A percentile compares a stretch with the other conserved stretches of the same genome.
These are phyloP conservation scores for Plasmodium vivax DNA, from an alignment of 169 alveolate species.

Conservation along the genomic window DNA sequence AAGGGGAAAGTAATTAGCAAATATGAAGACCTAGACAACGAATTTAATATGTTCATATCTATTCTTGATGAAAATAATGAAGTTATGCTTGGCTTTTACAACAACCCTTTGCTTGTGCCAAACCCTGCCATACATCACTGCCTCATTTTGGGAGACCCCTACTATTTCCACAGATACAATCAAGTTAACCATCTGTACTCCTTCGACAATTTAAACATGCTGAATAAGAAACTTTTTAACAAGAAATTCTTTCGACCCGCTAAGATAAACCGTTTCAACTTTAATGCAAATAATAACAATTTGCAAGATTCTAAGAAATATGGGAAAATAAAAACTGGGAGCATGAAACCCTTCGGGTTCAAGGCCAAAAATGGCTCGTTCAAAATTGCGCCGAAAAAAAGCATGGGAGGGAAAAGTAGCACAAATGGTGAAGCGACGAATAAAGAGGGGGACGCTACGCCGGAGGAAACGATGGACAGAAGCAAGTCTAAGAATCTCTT, in stretches of 20 bases:
- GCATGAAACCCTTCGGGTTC: not conserved
- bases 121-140: slow-evolving; percentile 84
- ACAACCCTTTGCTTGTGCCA: slow-evolving; percentile 83
- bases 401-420: not conserved
- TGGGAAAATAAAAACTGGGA: not conserved
- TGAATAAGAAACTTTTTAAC: not conserved
- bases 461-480: not conserved
- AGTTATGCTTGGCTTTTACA: slow-evolving; percentile 78
- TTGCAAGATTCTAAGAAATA: not conserved
- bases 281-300: not conserved
- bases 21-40: slow-evolving; percentile 42
- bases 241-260: not conserved
- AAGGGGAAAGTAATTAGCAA: slow-evolving; percentile 79
- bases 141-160: slow-evolving; percentile 42
- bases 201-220: not conserved
- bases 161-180: slow-evolving; percentile 48
- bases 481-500: not conserved
- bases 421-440: not conserved
- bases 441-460: not conserved
- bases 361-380: not conserved
- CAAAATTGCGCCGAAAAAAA: not conserved
- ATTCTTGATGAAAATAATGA: slow-evolving; percentile 72
- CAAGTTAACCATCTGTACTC: slow-evolving; percentile 26
- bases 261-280: not conserved
- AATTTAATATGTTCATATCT: slow-evolving; percentile 67